Evolutionary conservation across 306 rosid species (phyloP).

Genomic region (Begonia peltatifolia): DNA sequence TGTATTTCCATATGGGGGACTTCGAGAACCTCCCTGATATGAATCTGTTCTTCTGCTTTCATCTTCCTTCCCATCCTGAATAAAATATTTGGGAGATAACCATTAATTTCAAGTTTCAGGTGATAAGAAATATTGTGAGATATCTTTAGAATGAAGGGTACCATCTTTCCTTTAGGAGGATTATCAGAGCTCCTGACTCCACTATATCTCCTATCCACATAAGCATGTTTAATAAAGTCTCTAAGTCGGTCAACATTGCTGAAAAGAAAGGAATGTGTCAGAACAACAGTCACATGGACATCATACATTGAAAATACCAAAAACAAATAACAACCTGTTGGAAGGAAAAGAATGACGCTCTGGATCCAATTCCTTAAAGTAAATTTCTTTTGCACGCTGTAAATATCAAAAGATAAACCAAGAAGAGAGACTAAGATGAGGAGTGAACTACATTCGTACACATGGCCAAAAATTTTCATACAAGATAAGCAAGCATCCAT

Average conservation of each 20-base stretch:
- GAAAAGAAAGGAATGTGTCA: constrained; percentile 34
- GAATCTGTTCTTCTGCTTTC: constrained; percentile 46
- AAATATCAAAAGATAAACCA: constrained; percentile 16
- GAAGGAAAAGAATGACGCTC: constrained; percentile 70
- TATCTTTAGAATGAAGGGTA: constrained; percentile 8
- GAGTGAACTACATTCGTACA: not conserved
- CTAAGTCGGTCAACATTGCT: constrained; percentile 87
- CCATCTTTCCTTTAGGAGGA: constrained; percentile 52
- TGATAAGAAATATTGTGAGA: no score
- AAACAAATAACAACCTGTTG: constrained; percentile 37
- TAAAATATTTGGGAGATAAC: no score
- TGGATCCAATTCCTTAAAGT: constrained; percentile 85
- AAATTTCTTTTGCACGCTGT: constrained; percentile 75
- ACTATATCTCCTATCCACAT: constrained; percentile 73
- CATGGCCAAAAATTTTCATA: constrained; percentile 1
- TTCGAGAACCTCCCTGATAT: constrained; percentile 66
- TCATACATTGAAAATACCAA: constrained; percentile 3
- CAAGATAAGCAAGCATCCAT: constrained; percentile 10
- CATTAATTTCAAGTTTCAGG: no score
- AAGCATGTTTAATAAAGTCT: constrained; percentile 87
- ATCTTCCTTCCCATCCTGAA: constrained; percentile 65
- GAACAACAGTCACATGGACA: constrained; percentile 11
- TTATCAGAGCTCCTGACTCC: constrained; percentile 64
- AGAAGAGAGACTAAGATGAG: constrained; percentile 11
- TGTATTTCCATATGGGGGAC: constrained; percentile 65